Conservation (phyloP, 176 grass and related monocot species). For the Hsuehochloa calcarea region DNA sequence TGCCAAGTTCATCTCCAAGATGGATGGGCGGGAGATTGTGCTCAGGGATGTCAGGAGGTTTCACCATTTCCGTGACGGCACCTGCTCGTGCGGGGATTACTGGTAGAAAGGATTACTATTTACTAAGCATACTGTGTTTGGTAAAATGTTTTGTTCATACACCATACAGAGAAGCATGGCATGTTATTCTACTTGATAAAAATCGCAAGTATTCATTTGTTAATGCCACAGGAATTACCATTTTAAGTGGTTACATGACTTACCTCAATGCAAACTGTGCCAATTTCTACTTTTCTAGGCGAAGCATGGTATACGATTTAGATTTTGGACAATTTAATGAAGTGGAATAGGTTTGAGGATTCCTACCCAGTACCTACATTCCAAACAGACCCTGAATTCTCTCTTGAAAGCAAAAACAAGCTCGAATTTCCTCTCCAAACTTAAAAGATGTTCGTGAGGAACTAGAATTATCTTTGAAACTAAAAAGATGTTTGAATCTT, state of each 20-base stretch:
- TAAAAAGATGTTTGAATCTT: too few relatives aligned
- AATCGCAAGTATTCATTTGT: not conserved
- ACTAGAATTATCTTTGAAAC: too few relatives aligned
- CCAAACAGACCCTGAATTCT: too few relatives aligned
- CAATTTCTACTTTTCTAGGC: not conserved
- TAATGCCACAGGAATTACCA: not conserved
- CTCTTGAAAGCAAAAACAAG: too few relatives aligned
- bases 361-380: too few relatives aligned
- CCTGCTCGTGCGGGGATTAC: constrained; percentile 81
- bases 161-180: not conserved
- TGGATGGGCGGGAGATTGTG: constrained; percentile 68
- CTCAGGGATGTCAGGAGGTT: constrained; percentile 80
- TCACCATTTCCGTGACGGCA: constrained; percentile 76
- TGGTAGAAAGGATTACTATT: constrained; percentile 41
- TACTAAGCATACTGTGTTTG: too few relatives aligned
- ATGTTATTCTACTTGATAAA: not conserved
- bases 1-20: constrained; percentile 77
- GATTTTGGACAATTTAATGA: too few relatives aligned
- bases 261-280: not conserved
- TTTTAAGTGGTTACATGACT: not conserved
- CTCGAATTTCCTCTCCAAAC: not conserved
- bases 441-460: not conserved
- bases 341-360: too few relatives aligned
- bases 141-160: not conserved
- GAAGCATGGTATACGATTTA: too few relatives aligned